Conservation (phyloP, 2,329 filamentous ascomycete species). For the Fusarium sp. region DNA sequence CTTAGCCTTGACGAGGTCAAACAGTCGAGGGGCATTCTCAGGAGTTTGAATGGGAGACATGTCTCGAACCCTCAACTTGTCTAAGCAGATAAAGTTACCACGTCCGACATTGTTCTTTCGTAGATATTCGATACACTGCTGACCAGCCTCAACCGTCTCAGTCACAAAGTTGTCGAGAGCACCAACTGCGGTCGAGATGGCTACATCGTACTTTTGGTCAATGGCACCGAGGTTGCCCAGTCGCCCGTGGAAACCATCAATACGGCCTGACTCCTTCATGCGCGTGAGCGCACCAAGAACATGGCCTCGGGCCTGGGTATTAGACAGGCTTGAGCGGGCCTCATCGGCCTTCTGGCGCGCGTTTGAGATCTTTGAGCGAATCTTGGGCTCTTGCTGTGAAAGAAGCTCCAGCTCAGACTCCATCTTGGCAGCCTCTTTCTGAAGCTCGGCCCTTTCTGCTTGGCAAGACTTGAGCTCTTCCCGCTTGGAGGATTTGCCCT, state of each 20-base stretch:
- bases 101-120: conserved; percentile 97
- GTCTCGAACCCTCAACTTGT: conserved; percentile 86
- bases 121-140: conserved; percentile 98
- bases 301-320: conserved; percentile 92
- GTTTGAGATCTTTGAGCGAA: conserved; percentile 88
- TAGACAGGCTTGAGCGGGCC: conserved; percentile 89
- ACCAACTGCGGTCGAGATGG: conserved; percentile 97
- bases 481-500: conserved; percentile 79
- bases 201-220: conserved; percentile 93
- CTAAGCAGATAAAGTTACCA: conserved; percentile 96
- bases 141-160: conserved; percentile 94
- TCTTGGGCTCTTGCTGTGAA: conserved; percentile 82
- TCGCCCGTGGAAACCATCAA: conserved; percentile 96
- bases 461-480: conserved; percentile 84
- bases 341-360: conserved; percentile 97
- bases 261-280: conserved; percentile 94
- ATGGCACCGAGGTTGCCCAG: conserved; percentile 96
- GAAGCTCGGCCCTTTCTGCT: conserved; percentile 78
- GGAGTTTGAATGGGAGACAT: conserved; percentile 88
- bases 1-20: conserved; percentile 92
- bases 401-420: conserved; percentile 82
- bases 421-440: conserved; percentile 81
- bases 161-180: conserved; percentile 96
- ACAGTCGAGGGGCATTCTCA: conserved; percentile 91
- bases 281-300: conserved; percentile 94